Base-by-base conservation (phyloP, 495 filamentous ascomycete genomes). In the Penicillium samsonianum region DNA sequence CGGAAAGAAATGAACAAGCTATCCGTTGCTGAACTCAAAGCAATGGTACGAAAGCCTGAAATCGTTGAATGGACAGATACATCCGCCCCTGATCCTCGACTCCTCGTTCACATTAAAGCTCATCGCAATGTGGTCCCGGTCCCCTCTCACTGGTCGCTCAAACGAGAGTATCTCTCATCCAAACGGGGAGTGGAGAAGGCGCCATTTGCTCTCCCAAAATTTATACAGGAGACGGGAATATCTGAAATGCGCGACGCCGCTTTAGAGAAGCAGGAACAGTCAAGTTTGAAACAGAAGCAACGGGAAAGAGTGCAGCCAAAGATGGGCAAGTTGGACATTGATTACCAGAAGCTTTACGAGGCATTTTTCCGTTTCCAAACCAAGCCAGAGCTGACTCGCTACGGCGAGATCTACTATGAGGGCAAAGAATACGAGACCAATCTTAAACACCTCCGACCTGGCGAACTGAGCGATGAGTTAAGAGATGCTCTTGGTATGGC, bases 401-500 rank as follows among this genome's bases (percentile, higher is more conserved):
- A 96, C 65, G 94, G 94, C 26, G 94, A 98, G 71, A 92, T 98
- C 17, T 98, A 98, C 72, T 97, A 96, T 67, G 94, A 98, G 66
- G 94, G 94, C 62, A 98, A 98, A 69, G 94, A 98, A 72, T 96
- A 90, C 69, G 94, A 98, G 73, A 96, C 92, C 6, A 96, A 98
- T 75, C 80, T 96, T 45, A 85, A 86, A 61, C 90, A 96, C 74
- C 80, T 96, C 46, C 86, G 90, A 50, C 90, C 95, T 4, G 94
- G 94, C 35, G 92, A 98, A 64, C 70, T 97, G 44, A 94, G 88
- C 62, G 89, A 96, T 33, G 88, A 92, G 62, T 78, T 98, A 43
- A 91, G 91, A 64, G 94, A 98, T 62, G 93, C 94, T 16, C 80
- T 98, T 2, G 94, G 90, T 67, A 98, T 98, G 73, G 89, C 92